A percentile compares a stretch with the other conserved stretches of the same genome.
Conservation (phyloP, 805 yeast species). For the Nematodospora valgi region DNA sequence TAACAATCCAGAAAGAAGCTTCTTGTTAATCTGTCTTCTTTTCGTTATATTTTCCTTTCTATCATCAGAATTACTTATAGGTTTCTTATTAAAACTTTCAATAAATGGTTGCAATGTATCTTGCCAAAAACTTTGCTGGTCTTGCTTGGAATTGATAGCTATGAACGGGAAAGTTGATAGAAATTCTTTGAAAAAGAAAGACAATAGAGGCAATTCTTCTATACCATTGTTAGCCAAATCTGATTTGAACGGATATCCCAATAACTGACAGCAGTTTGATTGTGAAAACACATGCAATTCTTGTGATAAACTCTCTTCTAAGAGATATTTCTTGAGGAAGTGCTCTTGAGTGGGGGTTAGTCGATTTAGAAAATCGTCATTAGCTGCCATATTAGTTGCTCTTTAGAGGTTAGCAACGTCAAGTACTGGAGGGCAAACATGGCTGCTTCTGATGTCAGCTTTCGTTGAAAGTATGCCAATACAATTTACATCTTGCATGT, state of each 20-base stretch:
- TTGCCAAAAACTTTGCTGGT: constrained; percentile 65
- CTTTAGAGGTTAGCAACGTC: neutral
- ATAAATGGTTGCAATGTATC: constrained; percentile 75
- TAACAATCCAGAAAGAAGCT: constrained; percentile 59
- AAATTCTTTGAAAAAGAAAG: constrained; percentile 62
- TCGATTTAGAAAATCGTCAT: neutral
- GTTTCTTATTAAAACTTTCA: constrained; percentile 71
- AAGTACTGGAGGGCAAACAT: neutral
- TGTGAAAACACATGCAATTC: constrained; percentile 63
- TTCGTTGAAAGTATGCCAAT: no score
- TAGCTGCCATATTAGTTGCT: neutral
- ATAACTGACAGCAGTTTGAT: constrained; percentile 57
- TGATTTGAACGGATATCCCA: constrained; percentile 73
- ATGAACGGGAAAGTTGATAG: constrained; percentile 76
- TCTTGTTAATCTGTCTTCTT: constrained; percentile 59
- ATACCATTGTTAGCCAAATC: constrained; percentile 4
- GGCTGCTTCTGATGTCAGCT: neutral
- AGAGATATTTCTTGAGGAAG: constrained; percentile 77
- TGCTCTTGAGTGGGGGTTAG: constrained; percentile 68
- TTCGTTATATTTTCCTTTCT: constrained; percentile 64
- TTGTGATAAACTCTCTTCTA: constrained; percentile 54
- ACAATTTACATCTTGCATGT: neutral
- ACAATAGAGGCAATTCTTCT: constrained; percentile 60
- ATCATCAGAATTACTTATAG: constrained; percentile 70
- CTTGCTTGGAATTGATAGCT: constrained; percentile 42